Evolutionary conservation across 2,329 filamentous ascomycete species (phyloP).

Genomic region (Scorias spongiosa): DNA sequence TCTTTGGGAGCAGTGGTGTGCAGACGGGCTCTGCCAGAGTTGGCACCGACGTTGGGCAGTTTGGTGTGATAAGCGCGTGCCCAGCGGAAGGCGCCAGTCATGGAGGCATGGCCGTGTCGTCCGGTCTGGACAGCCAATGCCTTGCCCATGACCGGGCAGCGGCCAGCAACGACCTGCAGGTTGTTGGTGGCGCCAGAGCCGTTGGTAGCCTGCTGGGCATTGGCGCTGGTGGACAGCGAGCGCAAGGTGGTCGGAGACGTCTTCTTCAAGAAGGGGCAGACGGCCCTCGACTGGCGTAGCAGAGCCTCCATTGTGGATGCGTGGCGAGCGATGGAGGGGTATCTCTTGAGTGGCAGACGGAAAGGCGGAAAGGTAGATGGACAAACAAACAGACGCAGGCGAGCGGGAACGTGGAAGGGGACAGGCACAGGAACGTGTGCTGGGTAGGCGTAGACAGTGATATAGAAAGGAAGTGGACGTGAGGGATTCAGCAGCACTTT

Average conservation of each 20-base stretch:
- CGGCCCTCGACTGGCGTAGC: constrained; percentile 83
- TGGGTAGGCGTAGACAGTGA: no score
- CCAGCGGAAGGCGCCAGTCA: constrained; percentile 35
- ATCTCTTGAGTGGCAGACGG: not conserved
- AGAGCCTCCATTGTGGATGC: constrained; percentile 67
- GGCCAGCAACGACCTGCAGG: constrained; percentile 80
- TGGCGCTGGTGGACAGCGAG: constrained; percentile 64
- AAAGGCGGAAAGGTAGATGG: not conserved
- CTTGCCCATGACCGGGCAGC: constrained; percentile 98
- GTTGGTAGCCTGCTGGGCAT: constrained; percentile 49
- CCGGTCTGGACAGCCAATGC: constrained; percentile 71
- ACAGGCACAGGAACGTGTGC: not conserved
- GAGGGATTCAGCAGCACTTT: no score
- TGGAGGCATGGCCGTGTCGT: constrained; percentile 30
- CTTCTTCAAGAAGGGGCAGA: constrained; percentile 96
- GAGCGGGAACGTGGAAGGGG: not conserved
- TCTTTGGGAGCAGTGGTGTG: constrained; percentile 68
- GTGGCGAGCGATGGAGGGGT: constrained; percentile 1
- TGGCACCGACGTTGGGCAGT: constrained; percentile 32
- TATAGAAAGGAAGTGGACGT: no score
- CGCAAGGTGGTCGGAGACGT: constrained; percentile 84
- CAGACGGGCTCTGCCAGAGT: constrained; percentile 40
- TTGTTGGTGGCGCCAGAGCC: constrained; percentile 93
- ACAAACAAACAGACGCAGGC: not conserved
- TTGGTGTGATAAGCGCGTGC: constrained; percentile 33